phyloP scores from a whole-genome alignment of 164 flowering plant genomes.

The Piper betle region DNA sequence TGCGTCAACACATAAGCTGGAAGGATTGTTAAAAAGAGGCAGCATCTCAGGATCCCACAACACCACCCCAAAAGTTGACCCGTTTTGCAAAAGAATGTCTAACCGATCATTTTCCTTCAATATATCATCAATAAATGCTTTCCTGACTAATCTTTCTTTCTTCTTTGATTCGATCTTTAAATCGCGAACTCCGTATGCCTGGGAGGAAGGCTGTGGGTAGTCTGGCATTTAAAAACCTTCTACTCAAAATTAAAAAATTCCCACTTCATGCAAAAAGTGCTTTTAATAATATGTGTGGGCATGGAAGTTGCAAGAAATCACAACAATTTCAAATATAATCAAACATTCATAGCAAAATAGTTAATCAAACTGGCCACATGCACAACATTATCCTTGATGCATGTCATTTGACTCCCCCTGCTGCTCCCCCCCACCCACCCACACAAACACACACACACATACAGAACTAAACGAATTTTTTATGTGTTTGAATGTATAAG shows the following conservation, averaged over 20 bases:
- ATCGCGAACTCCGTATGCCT: conserved; percentile 82
- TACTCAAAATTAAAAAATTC: conserved; percentile 10
- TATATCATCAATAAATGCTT: conserved; percentile 77
- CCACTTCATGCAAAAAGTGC: neutral
- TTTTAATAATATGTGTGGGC: too few species aligned
- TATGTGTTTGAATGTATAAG: too few species aligned
- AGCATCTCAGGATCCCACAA: conserved; percentile 74
- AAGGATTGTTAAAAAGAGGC: conserved; percentile 33
- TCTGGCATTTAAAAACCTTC: conserved; percentile 40
- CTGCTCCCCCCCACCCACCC: too few species aligned
- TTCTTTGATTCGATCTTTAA: conserved; percentile 78
- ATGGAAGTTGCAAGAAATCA: too few species aligned
- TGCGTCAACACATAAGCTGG: conserved; percentile 6
- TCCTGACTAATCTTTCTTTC: conserved; percentile 71
- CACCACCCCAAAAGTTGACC: conserved; percentile 34
- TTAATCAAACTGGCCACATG: neutral
- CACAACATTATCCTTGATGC: neutral
- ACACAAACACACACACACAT: too few species aligned
- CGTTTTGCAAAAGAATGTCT: conserved; percentile 36
- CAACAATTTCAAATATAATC: too few species aligned
- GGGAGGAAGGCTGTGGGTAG: conserved; percentile 78
- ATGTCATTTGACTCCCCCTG: neutral
- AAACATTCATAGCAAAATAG: too few species aligned
- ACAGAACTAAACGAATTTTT: too few species aligned
- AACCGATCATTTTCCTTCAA: conserved; percentile 40